Percentiles rank a stretch among this genome's conserved stretches.
Conservation (phyloP, 176 grass and related monocot genomes). For the Avena atlantica region DNA sequence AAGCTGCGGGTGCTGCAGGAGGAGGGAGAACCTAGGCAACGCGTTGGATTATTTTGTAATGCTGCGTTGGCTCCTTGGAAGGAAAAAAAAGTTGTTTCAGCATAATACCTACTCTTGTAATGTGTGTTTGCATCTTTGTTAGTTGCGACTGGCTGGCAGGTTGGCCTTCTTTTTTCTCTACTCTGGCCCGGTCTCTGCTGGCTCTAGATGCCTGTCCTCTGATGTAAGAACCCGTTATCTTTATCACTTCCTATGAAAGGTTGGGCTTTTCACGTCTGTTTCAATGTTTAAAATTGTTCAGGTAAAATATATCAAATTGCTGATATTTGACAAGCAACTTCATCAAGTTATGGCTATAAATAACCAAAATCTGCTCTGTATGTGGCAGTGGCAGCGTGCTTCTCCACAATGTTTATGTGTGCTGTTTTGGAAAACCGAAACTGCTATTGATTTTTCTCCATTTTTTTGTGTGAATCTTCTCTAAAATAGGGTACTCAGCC, state of each 20-base stretch:
- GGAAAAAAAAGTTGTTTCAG: no score
- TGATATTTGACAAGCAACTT: background rate
- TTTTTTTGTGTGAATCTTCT: no score
- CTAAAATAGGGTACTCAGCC: background rate
- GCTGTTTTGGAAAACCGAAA: background rate
- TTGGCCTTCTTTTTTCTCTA: background rate
- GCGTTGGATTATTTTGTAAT: no score
- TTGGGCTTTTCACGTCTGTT: background rate
- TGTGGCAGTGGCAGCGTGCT: no score
- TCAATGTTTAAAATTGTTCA: background rate
- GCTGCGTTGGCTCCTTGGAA: no score
- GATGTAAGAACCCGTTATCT: background rate
- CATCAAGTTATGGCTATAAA: no score
- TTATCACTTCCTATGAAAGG: background rate
- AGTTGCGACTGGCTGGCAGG: background rate
- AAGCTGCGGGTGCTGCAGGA: background rate
- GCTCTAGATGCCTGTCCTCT: background rate
- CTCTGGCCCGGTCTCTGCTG: background rate
- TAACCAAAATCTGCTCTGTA: no score
- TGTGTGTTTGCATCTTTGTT: no score
- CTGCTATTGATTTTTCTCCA: no score
- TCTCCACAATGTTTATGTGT: background rate
- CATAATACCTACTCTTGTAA: no score
- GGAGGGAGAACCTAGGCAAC: background rate
- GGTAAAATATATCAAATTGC: background rate